Conservation (phyloP, 345 rosid species). For the Carallia brachiata region DNA sequence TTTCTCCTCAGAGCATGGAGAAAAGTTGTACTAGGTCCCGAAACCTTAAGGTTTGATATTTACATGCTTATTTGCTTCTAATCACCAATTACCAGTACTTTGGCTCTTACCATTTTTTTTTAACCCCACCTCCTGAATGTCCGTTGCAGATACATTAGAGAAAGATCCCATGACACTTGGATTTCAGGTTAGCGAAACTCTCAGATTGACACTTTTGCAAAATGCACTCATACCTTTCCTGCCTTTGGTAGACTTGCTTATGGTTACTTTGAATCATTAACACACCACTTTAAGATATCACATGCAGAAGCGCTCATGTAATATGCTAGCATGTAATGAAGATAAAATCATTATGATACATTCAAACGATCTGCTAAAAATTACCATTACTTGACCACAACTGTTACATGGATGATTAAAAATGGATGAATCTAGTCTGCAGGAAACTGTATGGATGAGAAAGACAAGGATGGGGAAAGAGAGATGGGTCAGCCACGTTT, state of each 20-base stretch:
- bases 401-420: no score
- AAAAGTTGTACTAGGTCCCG: conserved; percentile 77
- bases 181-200: conserved; percentile 61
- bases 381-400: no score
- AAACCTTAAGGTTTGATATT: conserved; percentile 69
- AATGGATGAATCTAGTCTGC: neutral
- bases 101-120: conserved; percentile 10
- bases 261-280: neutral
- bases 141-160: conserved; percentile 90
- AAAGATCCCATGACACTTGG: conserved; percentile 89
- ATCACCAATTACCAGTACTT: conserved; percentile 6
- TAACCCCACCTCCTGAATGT: conserved; percentile 40
- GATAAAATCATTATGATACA: no score
- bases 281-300: neutral
- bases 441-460: neutral
- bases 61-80: conserved; percentile 4
- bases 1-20: conserved; percentile 74
- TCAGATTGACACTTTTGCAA: conserved; percentile 9
- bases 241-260: neutral
- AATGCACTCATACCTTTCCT: neutral
- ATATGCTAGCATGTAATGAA: no score
- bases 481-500: no score
- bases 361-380: no score
- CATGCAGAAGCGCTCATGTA: no score
- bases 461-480: no score